phyloP scores from a whole-genome alignment of 1,139 yeast species.

The Saccharomycopsis hybrid region DNA sequence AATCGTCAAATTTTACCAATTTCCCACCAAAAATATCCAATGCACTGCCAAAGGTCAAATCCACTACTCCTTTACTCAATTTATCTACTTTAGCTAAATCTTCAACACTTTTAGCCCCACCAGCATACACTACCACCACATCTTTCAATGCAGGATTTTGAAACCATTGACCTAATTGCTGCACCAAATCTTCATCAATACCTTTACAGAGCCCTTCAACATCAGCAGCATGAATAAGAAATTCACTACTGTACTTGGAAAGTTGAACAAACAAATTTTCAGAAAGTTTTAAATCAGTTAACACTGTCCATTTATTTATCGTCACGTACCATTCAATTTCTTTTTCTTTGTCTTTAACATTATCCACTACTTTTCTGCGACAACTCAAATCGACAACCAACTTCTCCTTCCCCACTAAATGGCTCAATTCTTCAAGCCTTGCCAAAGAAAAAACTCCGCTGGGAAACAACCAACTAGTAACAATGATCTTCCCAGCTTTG shows the following conservation, averaged over 20 bases:
- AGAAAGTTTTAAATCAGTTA: conserved; percentile 58
- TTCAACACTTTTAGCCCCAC: conserved; percentile 75
- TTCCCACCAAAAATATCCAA: conserved; percentile 91
- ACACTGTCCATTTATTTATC: conserved; percentile 93
- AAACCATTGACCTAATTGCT: conserved; percentile 72
- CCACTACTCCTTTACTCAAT: conserved; percentile 77
- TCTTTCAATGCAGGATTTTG: conserved; percentile 29
- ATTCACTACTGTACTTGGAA: conserved; percentile 69
- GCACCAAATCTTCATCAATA: conserved; percentile 73
- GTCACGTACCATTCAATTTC: conserved; percentile 77
- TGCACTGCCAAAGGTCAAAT: conserved; percentile 87
- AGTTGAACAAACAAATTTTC: conserved; percentile 47
- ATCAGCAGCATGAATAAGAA: conserved; percentile 94
- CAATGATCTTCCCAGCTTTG: conserved; percentile 76
- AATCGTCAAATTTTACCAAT: conserved; percentile 66
- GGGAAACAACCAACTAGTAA: conserved; percentile 89
- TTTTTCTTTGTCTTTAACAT: conserved; percentile 41
- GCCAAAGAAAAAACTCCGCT: conserved; percentile 48
- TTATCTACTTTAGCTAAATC: conserved; percentile 62
- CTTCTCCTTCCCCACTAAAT: conserved; percentile 52
- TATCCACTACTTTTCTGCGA: too few species aligned
- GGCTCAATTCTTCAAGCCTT: conserved; percentile 44
- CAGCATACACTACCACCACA: conserved; percentile 87
- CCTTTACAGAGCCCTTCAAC: conserved; percentile 96
- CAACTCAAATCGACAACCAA: conserved; percentile 93